A percentile compares a stretch with the other conserved stretches of the same genome.
Evolutionary conservation across 2,329 filamentous ascomycete genomes (phyloP).

Genomic region (Lasiodiplodia sp.): DNA sequence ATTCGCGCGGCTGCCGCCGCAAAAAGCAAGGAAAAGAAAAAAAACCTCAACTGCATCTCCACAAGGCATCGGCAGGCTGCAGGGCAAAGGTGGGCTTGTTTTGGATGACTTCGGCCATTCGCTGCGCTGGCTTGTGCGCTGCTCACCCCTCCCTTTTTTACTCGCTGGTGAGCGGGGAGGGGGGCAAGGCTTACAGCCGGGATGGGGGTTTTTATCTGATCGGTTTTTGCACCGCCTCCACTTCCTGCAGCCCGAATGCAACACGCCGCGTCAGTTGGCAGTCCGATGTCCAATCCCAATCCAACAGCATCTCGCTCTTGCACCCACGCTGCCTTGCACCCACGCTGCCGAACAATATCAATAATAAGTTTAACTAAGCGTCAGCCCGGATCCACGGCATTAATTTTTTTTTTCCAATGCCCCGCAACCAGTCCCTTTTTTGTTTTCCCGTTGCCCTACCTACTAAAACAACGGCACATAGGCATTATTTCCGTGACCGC

Average conservation of each 20-base stretch:
- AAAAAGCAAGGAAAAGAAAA: slow-evolving; percentile 4
- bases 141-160: not conserved
- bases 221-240: not conserved
- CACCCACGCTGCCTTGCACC: too few species aligned
- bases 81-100: not conserved
- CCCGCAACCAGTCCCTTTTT: too few species aligned
- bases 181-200: too few species aligned
- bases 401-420: not conserved
- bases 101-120: not conserved
- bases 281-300: too few species aligned
- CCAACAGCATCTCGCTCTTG: too few species aligned
- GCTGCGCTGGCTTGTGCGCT: not conserved
- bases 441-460: too few species aligned
- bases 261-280: too few species aligned
- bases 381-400: not conserved
- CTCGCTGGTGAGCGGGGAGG: too few species aligned
- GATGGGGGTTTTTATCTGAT: too few species aligned
- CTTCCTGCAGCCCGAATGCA: slow-evolving; percentile 4
- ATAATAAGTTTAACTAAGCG: not conserved
- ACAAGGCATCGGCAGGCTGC: not conserved
- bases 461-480: not conserved
- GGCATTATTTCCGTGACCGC: too few species aligned
- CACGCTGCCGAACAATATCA: too few species aligned
- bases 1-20: slow-evolving; percentile 21
- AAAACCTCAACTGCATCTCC: not conserved